A percentile compares a stretch with the other conserved stretches of the same genome.
These are phyloP conservation scores for Monilinia laxa DNA, from an alignment of 2,329 filamentous ascomycete species.

Conservation along the genomic window DNA sequence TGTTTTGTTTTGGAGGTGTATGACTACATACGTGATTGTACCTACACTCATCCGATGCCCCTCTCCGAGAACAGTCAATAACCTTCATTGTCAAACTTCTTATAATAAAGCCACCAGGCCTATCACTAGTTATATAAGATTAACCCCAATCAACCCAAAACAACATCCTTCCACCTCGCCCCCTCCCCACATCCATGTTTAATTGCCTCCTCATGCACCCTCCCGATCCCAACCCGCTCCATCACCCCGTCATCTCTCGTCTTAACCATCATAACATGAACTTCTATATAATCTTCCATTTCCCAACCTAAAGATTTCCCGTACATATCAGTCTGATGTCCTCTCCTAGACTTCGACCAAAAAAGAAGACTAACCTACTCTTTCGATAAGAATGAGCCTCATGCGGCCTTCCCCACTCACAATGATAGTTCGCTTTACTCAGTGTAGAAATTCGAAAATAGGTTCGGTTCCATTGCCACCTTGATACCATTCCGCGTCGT, in stretches of 20 bases:
- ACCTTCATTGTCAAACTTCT: no score
- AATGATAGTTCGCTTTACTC: conserved; percentile 12
- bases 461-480: conserved; percentile 6
- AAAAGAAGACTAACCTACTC: background rate
- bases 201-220: conserved; percentile 11
- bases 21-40: no score
- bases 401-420: background rate
- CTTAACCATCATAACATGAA: background rate
- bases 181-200: background rate
- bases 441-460: background rate
- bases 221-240: conserved; percentile 2
- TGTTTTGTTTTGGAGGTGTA: no score
- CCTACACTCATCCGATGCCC: no score
- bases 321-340: background rate
- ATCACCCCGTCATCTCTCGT: conserved; percentile 8
- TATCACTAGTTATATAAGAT: no score
- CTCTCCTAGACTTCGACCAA: no score
- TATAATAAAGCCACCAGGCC: no score
- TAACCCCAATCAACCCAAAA: background rate
- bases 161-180: background rate
- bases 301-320: background rate
- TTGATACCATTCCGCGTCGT: background rate
- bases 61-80: no score
- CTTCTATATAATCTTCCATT: conserved; percentile 8
- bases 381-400: conserved; percentile 1